Base-by-base conservation (phyloP, 352 stramenopile genomes). In the Pythium dissotocum region DNA sequence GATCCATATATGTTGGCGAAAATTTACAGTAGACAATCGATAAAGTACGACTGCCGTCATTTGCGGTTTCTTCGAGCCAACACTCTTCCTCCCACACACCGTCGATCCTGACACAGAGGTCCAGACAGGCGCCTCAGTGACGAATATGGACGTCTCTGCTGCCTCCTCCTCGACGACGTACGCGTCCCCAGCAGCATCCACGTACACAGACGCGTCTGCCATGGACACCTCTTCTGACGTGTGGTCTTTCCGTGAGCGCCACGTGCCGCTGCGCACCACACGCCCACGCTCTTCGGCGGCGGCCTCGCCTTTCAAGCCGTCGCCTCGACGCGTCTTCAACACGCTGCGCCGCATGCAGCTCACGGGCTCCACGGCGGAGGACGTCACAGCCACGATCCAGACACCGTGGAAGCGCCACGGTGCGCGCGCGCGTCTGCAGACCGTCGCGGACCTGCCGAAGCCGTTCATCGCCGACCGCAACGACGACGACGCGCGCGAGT, bases 291-390 rank as follows among this genome's bases (percentile, higher is more conserved):
- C 42, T 6, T 32, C 36, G 16, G 16, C 28, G 28, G 3, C 51
- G 13, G 24, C 60, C 14, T 21, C 46, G 46, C 46, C 46, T 6
- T 21, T 53, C n/a, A 52, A 53, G 33, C 7, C 32, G 33, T 51
- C 58, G 7, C 35, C 61, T 8, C 61, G 72, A 32, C 71, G 76
- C 26, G 61, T 92, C 36, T 90, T 90, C 71, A 62, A 66, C 64
- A 77, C 75, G 61, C 61, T 93, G 16, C 71, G 72, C 26, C 78
- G 72, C 69, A 91, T 93, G 84, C 77, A 93, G 70, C 60, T 77
- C 26, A 93, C 82, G 4, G 84, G 84, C 16, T 75, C 72, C 36
- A 83, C 73, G 2, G 14, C 36, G 1, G 14, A 24, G 21, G 57
- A 30, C 24, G 57, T 40, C 40, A 52, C 38, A 28, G 65, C 76